A percentile compares a stretch with the other conserved stretches of the same genome.
phyloP scores from a whole-genome alignment of 345 rosid genomes.

The Citrus australasica region DNA sequence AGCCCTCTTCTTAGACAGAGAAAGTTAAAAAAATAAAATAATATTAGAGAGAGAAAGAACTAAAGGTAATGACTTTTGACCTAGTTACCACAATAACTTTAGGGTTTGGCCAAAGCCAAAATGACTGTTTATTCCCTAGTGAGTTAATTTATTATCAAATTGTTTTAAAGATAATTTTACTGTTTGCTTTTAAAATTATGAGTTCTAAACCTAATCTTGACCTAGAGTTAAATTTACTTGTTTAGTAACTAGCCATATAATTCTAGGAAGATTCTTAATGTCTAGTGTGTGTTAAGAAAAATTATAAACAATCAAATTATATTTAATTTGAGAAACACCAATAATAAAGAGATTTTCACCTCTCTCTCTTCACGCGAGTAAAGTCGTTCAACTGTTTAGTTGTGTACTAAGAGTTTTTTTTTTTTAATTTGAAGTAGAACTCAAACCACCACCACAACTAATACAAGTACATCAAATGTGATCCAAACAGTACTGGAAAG shows the following conservation, averaged over 20 bases:
- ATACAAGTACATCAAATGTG: no score
- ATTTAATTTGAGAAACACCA: no score
- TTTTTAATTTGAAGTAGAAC: no score
- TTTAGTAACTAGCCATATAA: not conserved
- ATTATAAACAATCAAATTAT: no score
- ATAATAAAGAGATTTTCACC: no score
- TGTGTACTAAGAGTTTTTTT: no score
- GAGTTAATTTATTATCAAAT: not conserved
- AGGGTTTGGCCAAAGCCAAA: constrained; percentile 14
- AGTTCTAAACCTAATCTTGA: not conserved
- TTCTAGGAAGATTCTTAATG: not conserved
- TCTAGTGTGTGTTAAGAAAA: not conserved
- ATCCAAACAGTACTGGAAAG: not conserved
- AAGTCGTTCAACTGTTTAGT: no score
- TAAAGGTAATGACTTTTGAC: constrained; percentile 25
- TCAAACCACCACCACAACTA: no score
- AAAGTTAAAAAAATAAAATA: not conserved
- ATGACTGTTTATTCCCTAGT: not conserved
- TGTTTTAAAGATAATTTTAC: not conserved
- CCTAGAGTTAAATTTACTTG: not conserved
- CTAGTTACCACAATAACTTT: not conserved
- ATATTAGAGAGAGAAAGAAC: not conserved
- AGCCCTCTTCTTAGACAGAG: constrained; percentile 18
- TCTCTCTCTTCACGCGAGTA: no score
- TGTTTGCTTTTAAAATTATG: not conserved